A percentile compares a stretch with the other conserved stretches of the same genome.
These are phyloP conservation scores for Taphrina sp. DNA, from an alignment of 1,139 yeast species.

Conservation along the genomic window DNA sequence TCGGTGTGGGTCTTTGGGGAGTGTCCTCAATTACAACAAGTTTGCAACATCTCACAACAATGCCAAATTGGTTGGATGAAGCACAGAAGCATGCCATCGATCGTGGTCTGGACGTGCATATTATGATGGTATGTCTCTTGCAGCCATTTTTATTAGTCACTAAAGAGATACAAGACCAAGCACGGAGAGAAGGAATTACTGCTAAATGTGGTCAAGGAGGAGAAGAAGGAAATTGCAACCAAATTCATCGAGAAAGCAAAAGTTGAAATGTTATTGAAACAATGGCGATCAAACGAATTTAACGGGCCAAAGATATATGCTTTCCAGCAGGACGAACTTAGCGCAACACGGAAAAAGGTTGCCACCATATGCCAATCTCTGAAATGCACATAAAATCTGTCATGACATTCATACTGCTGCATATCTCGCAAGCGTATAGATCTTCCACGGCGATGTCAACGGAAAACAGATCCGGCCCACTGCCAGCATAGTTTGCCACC, in stretches of 20 bases:
- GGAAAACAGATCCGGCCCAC: too few relatives aligned
- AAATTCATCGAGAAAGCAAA: constrained; percentile 13
- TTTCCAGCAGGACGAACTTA: constrained; percentile 19
- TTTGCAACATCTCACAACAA: constrained; percentile 51
- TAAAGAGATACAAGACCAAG: constrained; percentile 14
- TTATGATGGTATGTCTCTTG: constrained; percentile 51
- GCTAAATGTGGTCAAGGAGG: not conserved
- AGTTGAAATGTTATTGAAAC: constrained; percentile 11
- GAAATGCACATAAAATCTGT: too few relatives aligned
- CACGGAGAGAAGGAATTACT: constrained; percentile 27
- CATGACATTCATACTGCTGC: too few relatives aligned
- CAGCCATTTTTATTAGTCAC: not conserved
- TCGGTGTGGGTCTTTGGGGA: constrained; percentile 58
- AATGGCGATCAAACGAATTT: constrained; percentile 1
- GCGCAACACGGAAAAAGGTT: constrained; percentile 26
- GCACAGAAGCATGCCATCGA: constrained; percentile 45
- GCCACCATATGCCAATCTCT: constrained; percentile 21
- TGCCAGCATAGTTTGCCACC: too few relatives aligned
- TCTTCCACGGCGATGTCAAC: too few relatives aligned
- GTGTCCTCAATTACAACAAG: constrained; percentile 70
- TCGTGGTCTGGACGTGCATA: constrained; percentile 53
- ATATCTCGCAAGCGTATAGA: too few relatives aligned
- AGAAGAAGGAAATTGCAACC: not conserved
- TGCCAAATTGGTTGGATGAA: constrained; percentile 29
- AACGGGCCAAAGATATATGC: not conserved